Conservation (phyloP, 768 basidiomycete genomes). For the Lentinula aciculospora region DNA sequence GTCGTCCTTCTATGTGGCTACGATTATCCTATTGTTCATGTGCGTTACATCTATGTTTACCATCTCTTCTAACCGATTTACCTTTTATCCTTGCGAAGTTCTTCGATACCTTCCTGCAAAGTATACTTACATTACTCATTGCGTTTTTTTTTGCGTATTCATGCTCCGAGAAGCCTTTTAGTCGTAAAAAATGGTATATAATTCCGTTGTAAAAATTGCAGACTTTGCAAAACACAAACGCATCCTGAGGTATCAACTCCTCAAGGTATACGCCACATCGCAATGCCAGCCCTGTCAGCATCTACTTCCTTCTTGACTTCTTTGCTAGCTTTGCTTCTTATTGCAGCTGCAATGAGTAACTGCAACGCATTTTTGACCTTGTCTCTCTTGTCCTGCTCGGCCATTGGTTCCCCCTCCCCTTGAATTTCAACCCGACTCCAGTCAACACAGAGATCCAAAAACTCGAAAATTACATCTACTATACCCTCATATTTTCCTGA, state of each 20-base stretch:
- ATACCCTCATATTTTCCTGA: conserved; percentile 44
- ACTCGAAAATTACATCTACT: conserved; percentile 52
- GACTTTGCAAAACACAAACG: too few species aligned
- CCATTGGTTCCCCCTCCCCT: conserved; percentile 11
- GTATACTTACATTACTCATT: not conserved
- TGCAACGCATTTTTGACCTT: conserved; percentile 42
- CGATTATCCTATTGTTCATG: too few species aligned
- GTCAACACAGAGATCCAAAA: conserved; percentile 55
- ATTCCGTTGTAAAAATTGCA: not conserved
- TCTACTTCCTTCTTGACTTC: conserved; percentile 53
- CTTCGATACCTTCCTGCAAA: not conserved
- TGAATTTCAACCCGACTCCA: conserved; percentile 46
- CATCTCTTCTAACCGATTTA: not conserved
- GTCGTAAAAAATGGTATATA: too few species aligned
- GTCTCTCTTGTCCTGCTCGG: conserved; percentile 26
- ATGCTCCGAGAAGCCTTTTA: not conserved
- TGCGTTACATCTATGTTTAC: too few species aligned
- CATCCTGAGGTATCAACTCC: too few species aligned
- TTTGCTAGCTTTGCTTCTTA: conserved; percentile 46
- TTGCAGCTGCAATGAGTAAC: conserved; percentile 48
- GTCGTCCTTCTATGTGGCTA: too few species aligned
- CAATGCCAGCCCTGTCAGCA: conserved; percentile 53
- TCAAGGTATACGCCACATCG: conserved; percentile 61
- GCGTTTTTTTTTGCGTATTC: not conserved
- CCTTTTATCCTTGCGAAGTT: not conserved